A percentile compares a stretch with the other conserved stretches of the same genome.
Evolutionary conservation across 73 alveolate species (phyloP).

Genomic region (Paraurostyla sp.): DNA sequence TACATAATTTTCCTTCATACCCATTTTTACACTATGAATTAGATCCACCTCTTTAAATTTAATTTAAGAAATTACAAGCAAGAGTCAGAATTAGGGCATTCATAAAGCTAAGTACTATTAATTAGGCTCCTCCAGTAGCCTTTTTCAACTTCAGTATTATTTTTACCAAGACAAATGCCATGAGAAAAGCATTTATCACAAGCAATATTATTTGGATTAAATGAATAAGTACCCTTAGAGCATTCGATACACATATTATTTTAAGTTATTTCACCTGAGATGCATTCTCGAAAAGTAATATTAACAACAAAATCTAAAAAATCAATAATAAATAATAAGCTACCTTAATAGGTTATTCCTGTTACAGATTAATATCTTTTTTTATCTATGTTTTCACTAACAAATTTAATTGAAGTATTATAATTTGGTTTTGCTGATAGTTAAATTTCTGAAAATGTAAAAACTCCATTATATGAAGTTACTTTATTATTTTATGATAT

Average conservation of each 20-base stretch:
- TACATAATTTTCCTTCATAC: constrained; percentile 1
- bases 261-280: neutral
- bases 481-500: neutral
- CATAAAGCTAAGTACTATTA: neutral
- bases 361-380: no score
- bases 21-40: neutral
- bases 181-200: neutral
- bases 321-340: neutral
- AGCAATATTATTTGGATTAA: neutral
- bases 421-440: no score
- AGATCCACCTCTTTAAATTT: neutral
- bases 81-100: neutral
- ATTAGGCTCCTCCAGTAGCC: constrained; percentile 20
- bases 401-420: no score
- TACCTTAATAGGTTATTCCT: no score
- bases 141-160: neutral
- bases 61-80: neutral
- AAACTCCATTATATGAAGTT: neutral
- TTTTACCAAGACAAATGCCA: neutral
- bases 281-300: neutral
- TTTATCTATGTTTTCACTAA: no score
- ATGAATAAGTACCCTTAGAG: neutral
- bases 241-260: neutral
- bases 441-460: no score
- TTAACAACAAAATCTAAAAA: neutral